Conservation (phyloP, 441 rosid species). For the Cnidoscolus chayamansa region DNA sequence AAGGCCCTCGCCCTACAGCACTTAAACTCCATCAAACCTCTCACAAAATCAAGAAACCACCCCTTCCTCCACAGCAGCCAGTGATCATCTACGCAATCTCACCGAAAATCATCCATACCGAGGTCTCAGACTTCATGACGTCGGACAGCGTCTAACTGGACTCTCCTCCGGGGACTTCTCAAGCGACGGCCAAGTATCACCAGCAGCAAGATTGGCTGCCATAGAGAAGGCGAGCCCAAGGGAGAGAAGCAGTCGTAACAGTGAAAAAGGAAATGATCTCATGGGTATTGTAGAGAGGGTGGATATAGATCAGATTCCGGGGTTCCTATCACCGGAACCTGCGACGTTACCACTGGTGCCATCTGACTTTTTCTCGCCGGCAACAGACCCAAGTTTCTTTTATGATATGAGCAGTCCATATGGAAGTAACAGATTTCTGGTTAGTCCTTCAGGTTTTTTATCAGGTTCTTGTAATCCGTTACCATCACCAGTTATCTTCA, state of each 20-base stretch:
- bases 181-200: slow-evolving; percentile 52
- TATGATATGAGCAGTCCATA: slow-evolving; percentile 36
- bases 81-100: slow-evolving; percentile 75
- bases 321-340: slow-evolving; percentile 72
- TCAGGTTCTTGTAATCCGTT: slow-evolving; percentile 42
- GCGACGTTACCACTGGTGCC: slow-evolving; percentile 44
- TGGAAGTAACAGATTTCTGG: slow-evolving; percentile 23
- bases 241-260: not conserved
- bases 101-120: slow-evolving; percentile 63
- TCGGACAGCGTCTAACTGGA: slow-evolving; percentile 76
- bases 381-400: slow-evolving; percentile 27
- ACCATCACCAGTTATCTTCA: slow-evolving; percentile 47
- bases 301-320: slow-evolving; percentile 48
- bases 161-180: slow-evolving; percentile 51
- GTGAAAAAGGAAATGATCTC: slow-evolving; percentile 2
- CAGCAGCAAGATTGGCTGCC: slow-evolving; percentile 76
- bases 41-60: slow-evolving; percentile 65
- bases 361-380: slow-evolving; percentile 46
- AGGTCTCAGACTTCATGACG: slow-evolving; percentile 61
- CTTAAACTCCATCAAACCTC: slow-evolving; percentile 59
- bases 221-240: slow-evolving; percentile 62
- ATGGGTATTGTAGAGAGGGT: slow-evolving; percentile 26
- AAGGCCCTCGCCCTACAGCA: slow-evolving; percentile 70
- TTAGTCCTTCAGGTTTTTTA: slow-evolving; percentile 46
- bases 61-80: slow-evolving; percentile 51